phyloP scores from a whole-genome alignment of 768 basidiomycete genomes.

The Macrolepiota fuliginosa region DNA sequence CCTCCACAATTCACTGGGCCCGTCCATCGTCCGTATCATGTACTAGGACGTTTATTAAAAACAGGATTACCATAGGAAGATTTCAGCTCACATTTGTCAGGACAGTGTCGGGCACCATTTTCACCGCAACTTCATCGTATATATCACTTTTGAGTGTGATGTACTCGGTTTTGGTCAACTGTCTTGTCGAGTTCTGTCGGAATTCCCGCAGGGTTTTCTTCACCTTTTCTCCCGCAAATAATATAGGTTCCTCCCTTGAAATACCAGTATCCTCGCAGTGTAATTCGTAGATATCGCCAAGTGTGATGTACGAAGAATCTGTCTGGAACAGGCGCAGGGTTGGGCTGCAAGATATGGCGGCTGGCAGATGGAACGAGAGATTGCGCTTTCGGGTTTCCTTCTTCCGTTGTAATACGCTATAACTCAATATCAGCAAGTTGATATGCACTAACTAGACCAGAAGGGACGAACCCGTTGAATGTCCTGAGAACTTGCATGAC shows the following conservation, averaged over 20 bases:
- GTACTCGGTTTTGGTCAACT: constrained; percentile 67
- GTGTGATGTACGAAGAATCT: constrained; percentile 85
- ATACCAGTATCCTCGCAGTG: constrained; percentile 77
- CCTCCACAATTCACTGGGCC: constrained; percentile 86
- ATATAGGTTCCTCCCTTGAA: constrained; percentile 82
- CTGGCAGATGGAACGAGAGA: constrained; percentile 87
- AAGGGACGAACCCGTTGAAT: constrained; percentile 73
- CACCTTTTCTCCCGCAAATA: constrained; percentile 84
- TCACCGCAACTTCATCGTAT: constrained; percentile 81
- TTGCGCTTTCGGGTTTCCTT: constrained; percentile 94
- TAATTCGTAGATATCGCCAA: constrained; percentile 93
- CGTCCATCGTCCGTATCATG: constrained; percentile 83
- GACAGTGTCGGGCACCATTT: constrained; percentile 89
- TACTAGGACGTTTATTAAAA: constrained; percentile 53
- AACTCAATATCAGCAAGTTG: background rate
- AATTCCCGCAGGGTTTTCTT: constrained; percentile 65
- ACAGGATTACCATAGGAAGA: constrained; percentile 3
- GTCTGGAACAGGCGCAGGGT: constrained; percentile 84
- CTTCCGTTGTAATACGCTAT: constrained; percentile 77
- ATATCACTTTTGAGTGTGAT: constrained; percentile 77
- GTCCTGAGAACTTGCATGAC: constrained; percentile 92
- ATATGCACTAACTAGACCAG: background rate
- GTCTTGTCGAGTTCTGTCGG: constrained; percentile 43
- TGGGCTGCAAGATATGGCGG: constrained; percentile 81
- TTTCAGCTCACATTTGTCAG: constrained; percentile 65